Percentiles rank a stretch among this genome's conserved stretches.
Conservation (phyloP, 108 stramenopile genomes). For the Conticribra guillardii region DNA sequence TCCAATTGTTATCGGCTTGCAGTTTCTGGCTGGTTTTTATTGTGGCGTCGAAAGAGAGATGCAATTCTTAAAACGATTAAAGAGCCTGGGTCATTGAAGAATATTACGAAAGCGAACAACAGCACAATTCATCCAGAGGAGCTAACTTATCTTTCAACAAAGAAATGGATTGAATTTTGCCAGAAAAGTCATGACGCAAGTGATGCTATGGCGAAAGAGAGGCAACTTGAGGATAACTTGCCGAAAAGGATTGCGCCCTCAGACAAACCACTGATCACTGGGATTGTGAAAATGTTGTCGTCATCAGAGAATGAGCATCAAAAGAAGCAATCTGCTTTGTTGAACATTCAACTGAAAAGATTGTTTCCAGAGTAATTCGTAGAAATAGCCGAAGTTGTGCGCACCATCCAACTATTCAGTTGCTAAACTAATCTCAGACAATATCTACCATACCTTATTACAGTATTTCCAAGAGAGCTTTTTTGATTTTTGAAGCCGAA, state of each 20-base stretch:
- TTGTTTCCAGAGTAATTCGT: slow-evolving; percentile 9
- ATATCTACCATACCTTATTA: too few relatives aligned
- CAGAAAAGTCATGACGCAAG: background rate
- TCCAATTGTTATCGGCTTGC: slow-evolving; percentile 23
- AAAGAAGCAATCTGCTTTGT: background rate
- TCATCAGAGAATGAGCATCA: slow-evolving; percentile 5
- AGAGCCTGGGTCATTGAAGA: too few relatives aligned
- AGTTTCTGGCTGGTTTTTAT: slow-evolving; percentile 34
- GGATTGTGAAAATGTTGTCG: slow-evolving; percentile 9
- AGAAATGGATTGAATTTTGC: slow-evolving; percentile 37
- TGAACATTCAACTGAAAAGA: background rate
- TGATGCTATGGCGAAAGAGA: background rate
- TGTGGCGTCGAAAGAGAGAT: slow-evolving; percentile 18
- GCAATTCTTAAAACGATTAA: background rate
- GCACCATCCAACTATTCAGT: too few relatives aligned
- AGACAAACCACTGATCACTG: slow-evolving; percentile 19
- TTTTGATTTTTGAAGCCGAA: too few relatives aligned
- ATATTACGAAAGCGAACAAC: background rate
- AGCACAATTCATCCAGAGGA: slow-evolving; percentile 6
- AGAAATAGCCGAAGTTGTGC: background rate
- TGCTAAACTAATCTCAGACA: too few relatives aligned
- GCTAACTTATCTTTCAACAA: slow-evolving; percentile 1
- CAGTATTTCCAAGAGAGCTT: too few relatives aligned
- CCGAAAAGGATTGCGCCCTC: slow-evolving; percentile 4
- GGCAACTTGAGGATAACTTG: too few relatives aligned